Percentiles rank a stretch among this genome's conserved stretches.
Conservation (phyloP, 352 stramenopile species). For the Labyrinthula sp. region DNA sequence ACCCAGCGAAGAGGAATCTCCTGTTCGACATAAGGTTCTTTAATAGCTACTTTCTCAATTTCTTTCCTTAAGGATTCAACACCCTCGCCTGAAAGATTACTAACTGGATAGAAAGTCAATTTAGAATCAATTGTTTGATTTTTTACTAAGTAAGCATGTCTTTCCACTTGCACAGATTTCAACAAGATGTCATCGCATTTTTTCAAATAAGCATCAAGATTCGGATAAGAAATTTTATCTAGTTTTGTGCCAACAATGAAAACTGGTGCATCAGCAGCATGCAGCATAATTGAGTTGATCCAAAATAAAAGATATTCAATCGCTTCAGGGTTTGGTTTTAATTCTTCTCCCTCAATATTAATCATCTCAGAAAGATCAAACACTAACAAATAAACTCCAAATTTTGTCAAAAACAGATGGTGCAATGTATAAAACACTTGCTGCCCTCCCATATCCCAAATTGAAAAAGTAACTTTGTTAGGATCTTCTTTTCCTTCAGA, state of each 20-base stretch:
- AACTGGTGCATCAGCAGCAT: slow-evolving; percentile 1
- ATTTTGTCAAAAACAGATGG: slow-evolving; percentile 8
- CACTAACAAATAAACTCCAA: slow-evolving; percentile 15
- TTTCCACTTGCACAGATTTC: no score
- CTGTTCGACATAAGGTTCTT: slow-evolving; percentile 17
- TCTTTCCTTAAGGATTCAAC: no score
- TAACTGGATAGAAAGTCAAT: no score
- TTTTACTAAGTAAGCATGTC: no score
- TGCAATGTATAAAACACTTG: slow-evolving; percentile 20
- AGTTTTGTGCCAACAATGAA: slow-evolving; percentile 1
- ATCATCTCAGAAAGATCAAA: slow-evolving; percentile 15
- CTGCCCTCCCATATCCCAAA: slow-evolving; percentile 21
- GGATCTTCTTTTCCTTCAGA: not conserved
- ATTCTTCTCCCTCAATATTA: slow-evolving; percentile 2
- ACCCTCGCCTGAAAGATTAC: no score
- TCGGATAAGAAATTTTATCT: slow-evolving; percentile 2
- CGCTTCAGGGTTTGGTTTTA: not conserved
- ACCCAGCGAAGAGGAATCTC: slow-evolving; percentile 25
- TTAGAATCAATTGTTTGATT: no score
- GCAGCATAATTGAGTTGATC: slow-evolving; percentile 5
- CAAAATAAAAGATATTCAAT: slow-evolving; percentile 4
- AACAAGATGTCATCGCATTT: no score
- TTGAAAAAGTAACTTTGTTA: slow-evolving; percentile 7
- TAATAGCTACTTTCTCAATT: not conserved
- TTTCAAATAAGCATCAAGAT: no score